Base-by-base conservation (phyloP, 345 rosid species). In the Boechera stricta region DNA sequence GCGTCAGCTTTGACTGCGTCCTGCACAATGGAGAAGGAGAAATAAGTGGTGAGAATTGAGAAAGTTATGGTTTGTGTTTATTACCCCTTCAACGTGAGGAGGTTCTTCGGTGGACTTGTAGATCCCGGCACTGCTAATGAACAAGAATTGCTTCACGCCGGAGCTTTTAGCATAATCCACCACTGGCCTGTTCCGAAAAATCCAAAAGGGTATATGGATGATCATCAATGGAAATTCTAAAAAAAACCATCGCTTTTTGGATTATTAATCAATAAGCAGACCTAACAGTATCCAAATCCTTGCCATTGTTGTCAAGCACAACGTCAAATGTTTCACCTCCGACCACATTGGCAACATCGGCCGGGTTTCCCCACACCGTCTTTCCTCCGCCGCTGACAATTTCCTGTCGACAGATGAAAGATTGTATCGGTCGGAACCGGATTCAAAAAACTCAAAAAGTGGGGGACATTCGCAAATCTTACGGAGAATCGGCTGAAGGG, bases 81-180 rank as follows among this genome's bases (percentile, higher is more conserved):
- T 82, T 84, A 89, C 98, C 87, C 97, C 98, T 91, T 92, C 98
- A 59, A 89, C 86, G 55, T 92, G 98, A 80, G 99, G 99, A 69
- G 89, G 99, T 81, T 92, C 93, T 26, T 90, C 97, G 0, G 97
- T 89, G 5, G 90, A 85, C 77, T 87, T 85, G 82, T 95, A 92
- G 81, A 94, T 94, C 51, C 97, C 99, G 3, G 98, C 99, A 31
- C 97, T 95, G 87, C 98, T 92, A 71, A 92, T 90, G 83, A 79
- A 95, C 79, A 90, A 56, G 83, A 95, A 89, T 72, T 92, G 97
- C 85, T 95, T 87, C 78, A 81, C 96, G 12, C 94, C 96, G 3
- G 84, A 67, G 80, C 88, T 86, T 81, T 94, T 89, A 7, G 97
- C 98, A 97, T 92, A 94, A 82, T 90, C 98, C 11, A 74, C 87